Base-by-base conservation (phyloP, 1,284 basidiomycete genomes). In the Taiwanofungus camphoratus region DNA sequence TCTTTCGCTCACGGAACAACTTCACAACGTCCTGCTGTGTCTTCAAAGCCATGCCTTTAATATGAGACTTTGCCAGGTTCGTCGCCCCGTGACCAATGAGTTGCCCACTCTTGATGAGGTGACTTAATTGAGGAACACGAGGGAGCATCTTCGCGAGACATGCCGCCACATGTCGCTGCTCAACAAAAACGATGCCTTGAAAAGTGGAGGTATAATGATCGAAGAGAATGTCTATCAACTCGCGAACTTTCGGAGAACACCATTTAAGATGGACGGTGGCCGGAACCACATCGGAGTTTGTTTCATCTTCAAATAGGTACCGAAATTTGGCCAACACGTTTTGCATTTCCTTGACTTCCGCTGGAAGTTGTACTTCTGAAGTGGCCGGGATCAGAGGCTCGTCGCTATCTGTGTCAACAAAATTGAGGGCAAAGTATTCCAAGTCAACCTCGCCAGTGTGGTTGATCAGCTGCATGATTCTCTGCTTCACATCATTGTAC, bases 181-280 rank as follows among this genome's bases (percentile, higher is more conserved):
- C 79, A 7, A 88, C 87, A 57, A 93, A 93, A 21, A 92, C 70
- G 48, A 92, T 91, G 8, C 77, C 79, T 54, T 88, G 87, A 54
- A 91, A 88, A 4, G 69, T 65, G 1, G 68, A 55, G 21, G 70
- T 69, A 27, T 74, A 65, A 55, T 82, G 72, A 15, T 67, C 65
- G n/a, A 73, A 63, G 11, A 92, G 69, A 36, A 82, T 62, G 21
- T 81, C 72, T 13, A 81, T 68, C 20, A 92, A 69, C 2, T 66
- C 66, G 33, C 67, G 66, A 38, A 92, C 62, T 59, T 92, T 91
- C 3, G 85, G 82, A 1, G 89, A 77, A 49, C 79, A 78, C 79
- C 82, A 87, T 16, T 69, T 62, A 13, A 78, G 59, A 3, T 65
- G 63, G 18, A 84, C 53, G 2, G 67, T 50, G 9, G 68, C 51